These are phyloP conservation scores for Microstegium vimineum DNA, from an alignment of 176 grass and related monocot species.

Conservation along the genomic window DNA sequence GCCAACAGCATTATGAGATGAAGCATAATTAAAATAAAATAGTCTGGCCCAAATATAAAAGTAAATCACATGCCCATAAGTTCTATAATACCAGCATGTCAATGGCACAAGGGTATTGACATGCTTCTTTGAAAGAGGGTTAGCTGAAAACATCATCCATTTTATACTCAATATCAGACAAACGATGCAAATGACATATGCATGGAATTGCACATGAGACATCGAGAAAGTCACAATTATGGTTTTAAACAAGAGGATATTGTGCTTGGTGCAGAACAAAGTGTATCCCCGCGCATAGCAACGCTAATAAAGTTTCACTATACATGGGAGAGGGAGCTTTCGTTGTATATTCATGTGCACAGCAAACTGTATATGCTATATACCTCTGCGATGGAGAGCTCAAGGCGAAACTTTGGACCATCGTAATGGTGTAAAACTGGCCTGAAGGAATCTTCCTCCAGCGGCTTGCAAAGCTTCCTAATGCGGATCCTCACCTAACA, in stretches of 20 bases:
- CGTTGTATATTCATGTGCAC: conserved; percentile 1
- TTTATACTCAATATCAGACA: neutral
- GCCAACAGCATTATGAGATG: neutral
- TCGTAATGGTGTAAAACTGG: conserved; percentile 98
- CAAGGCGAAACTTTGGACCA: conserved; percentile 94
- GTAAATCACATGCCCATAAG: neutral
- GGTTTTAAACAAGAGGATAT: neutral
- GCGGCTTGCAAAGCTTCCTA: conserved; percentile 85
- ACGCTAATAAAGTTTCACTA: neutral
- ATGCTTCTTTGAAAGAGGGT: neutral
- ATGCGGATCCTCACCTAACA: conserved; percentile 89
- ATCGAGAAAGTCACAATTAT: neutral
- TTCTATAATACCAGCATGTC: neutral
- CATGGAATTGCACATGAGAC: neutral
- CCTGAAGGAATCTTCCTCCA: conserved; percentile 99
- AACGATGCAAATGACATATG: neutral
- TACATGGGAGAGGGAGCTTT: neutral
- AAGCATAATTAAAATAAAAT: neutral
- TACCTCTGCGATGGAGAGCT: conserved; percentile 97
- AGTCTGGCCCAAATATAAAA: neutral
- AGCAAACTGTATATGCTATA: neutral
- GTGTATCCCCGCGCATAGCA: neutral
- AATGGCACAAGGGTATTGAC: neutral
- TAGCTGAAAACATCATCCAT: neutral
- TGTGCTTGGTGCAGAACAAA: neutral